phyloP scores from a whole-genome alignment of 225 moss, liverwort and hornwort species.

The Thuidium tamariscinum region DNA sequence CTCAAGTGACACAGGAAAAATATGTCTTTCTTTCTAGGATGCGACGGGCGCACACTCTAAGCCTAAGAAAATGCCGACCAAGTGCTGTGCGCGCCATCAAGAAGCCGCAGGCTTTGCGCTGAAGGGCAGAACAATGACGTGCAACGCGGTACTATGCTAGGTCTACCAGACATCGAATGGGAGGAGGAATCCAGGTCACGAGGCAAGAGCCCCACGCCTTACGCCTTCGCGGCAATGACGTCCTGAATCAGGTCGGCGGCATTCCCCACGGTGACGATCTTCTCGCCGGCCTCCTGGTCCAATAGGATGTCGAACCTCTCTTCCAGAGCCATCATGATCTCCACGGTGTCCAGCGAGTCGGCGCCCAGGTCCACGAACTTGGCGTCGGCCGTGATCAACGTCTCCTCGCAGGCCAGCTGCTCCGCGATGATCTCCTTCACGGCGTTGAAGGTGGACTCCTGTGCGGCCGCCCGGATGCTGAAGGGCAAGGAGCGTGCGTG shows the following conservation, averaged over 20 bases:
- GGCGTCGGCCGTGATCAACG: constrained; percentile 14
- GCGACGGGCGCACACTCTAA: not conserved
- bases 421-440: constrained; percentile 44
- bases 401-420: constrained; percentile 23
- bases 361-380: constrained; percentile 75
- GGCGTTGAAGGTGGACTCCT: constrained; percentile 3
- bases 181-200: not conserved
- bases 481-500: not conserved
- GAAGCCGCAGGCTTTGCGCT: not conserved
- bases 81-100: not conserved
- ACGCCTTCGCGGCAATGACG: not conserved
- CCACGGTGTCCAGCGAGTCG: constrained; percentile 83
- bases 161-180: not conserved
- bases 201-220: not conserved
- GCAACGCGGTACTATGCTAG: not conserved
- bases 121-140: not conserved
- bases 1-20: not conserved
- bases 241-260: constrained; percentile 41
- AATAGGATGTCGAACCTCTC: constrained; percentile 32
- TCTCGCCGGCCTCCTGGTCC: constrained; percentile 31
- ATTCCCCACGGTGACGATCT: constrained; percentile 27
- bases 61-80: not conserved
- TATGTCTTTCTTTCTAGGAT: not conserved
- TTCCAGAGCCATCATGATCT: constrained; percentile 62
- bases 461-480: not conserved